These are phyloP conservation scores for Calonectria montana DNA, from an alignment of 2,329 filamentous ascomycete species.

Conservation along the genomic window DNA sequence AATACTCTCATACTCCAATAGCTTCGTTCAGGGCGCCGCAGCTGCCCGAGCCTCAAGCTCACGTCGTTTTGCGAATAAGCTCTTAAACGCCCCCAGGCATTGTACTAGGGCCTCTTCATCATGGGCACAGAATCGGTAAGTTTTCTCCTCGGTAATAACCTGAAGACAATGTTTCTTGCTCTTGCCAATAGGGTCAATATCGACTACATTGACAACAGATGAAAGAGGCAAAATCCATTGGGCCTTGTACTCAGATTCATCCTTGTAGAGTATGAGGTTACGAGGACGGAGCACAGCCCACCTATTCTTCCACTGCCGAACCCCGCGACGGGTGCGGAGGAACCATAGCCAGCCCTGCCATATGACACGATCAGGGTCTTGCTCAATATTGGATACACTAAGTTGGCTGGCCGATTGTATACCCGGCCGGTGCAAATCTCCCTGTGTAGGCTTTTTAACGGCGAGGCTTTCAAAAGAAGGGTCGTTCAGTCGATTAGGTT, in stretches of 20 bases:
- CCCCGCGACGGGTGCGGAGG: constrained; percentile 82
- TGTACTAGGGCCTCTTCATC: constrained; percentile 86
- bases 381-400: constrained; percentile 64
- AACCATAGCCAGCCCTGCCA: constrained; percentile 93
- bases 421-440: constrained; percentile 45
- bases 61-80: constrained; percentile 77
- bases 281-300: constrained; percentile 92
- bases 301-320: constrained; percentile 93
- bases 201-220: constrained; percentile 88
- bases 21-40: constrained; percentile 26
- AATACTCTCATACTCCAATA: not conserved
- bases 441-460: constrained; percentile 44
- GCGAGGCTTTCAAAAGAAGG: constrained; percentile 64
- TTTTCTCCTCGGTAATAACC: constrained; percentile 93
- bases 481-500: constrained; percentile 60
- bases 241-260: constrained; percentile 89
- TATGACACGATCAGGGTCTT: constrained; percentile 87
- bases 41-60: constrained; percentile 67
- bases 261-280: constrained; percentile 91
- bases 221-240: constrained; percentile 83
- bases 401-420: constrained; percentile 71
- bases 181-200: constrained; percentile 87
- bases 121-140: constrained; percentile 78
- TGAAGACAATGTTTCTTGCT: constrained; percentile 91
- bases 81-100: constrained; percentile 93